These are phyloP conservation scores for Daldinia sp. DNA, from an alignment of 2,329 filamentous ascomycete genomes.

Conservation along the genomic window DNA sequence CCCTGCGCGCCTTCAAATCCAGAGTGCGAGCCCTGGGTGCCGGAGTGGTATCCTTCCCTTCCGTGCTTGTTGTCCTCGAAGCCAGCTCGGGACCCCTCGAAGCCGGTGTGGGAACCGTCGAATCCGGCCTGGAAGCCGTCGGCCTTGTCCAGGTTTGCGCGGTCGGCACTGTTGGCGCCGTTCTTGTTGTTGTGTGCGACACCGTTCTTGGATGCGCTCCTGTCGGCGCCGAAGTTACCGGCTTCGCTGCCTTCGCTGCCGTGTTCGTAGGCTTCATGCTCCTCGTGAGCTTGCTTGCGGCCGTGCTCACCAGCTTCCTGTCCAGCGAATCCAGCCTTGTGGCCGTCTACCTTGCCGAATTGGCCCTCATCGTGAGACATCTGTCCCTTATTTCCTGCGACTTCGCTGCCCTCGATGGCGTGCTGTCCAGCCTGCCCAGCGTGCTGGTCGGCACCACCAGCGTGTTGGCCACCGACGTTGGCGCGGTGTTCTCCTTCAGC, in stretches of 20 bases:
- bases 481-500: neutral
- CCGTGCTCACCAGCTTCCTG: neutral
- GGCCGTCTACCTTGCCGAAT: neutral
- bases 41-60: neutral
- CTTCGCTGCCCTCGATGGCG: neutral
- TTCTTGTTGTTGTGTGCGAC: conserved; percentile 28
- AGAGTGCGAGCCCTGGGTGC: neutral
- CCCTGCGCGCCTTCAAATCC: conserved; percentile 1
- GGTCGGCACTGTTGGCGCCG: conserved; percentile 22
- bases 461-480: neutral
- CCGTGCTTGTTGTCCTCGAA: neutral
- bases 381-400: neutral
- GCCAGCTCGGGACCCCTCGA: neutral
- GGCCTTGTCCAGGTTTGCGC: conserved; percentile 8
- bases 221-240: conserved; percentile 26
- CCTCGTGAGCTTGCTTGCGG: neutral
- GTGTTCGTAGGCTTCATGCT: conserved; percentile 13
- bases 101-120: conserved; percentile 9
- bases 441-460: neutral
- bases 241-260: conserved; percentile 7
- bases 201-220: conserved; percentile 28
- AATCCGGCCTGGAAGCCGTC: conserved; percentile 18
- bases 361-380: neutral
- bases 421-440: conserved; percentile 4
- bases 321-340: neutral